Conservation (phyloP, 179 eudicot species). For the Beta lomatogona region DNA sequence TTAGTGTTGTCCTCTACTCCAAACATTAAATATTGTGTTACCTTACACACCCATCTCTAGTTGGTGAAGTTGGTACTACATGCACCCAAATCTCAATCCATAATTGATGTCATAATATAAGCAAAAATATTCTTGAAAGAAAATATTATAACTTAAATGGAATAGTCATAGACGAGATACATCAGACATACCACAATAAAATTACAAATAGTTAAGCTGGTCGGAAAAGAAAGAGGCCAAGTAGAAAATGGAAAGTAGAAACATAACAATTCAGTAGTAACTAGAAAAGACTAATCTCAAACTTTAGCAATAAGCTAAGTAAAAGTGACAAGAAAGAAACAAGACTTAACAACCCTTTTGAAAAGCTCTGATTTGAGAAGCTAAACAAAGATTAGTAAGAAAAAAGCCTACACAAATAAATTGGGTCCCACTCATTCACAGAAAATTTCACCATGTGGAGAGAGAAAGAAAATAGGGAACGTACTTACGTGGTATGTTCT, state of each 20-base stretch:
- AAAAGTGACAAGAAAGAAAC: conserved; percentile 2
- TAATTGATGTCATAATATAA: too few relatives aligned
- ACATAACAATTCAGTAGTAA: background rate
- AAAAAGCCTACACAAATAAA: background rate
- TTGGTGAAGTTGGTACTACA: too few relatives aligned
- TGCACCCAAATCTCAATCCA: too few relatives aligned
- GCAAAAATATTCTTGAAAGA: too few relatives aligned
- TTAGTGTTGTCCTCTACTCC: too few relatives aligned
- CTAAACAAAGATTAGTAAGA: background rate
- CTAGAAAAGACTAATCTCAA: conserved; percentile 21
- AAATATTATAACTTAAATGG: too few relatives aligned
- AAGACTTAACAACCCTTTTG: conserved; percentile 5
- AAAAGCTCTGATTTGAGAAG: background rate
- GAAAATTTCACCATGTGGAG: background rate
- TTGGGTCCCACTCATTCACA: conserved; percentile 6
- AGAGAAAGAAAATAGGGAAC: background rate
- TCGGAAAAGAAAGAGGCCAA: background rate
- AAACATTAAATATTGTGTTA: too few relatives aligned
- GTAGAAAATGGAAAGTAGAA: background rate
- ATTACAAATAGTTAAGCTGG: background rate
- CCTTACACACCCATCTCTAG: too few relatives aligned
- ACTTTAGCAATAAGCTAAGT: conserved; percentile 10
- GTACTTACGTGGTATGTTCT: conserved; percentile 15
- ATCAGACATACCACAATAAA: too few relatives aligned
- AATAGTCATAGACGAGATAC: too few relatives aligned